Evolutionary conservation across 2,329 filamentous ascomycete genomes (phyloP).

Genomic region (Paracorniculantispora psalliotae): DNA sequence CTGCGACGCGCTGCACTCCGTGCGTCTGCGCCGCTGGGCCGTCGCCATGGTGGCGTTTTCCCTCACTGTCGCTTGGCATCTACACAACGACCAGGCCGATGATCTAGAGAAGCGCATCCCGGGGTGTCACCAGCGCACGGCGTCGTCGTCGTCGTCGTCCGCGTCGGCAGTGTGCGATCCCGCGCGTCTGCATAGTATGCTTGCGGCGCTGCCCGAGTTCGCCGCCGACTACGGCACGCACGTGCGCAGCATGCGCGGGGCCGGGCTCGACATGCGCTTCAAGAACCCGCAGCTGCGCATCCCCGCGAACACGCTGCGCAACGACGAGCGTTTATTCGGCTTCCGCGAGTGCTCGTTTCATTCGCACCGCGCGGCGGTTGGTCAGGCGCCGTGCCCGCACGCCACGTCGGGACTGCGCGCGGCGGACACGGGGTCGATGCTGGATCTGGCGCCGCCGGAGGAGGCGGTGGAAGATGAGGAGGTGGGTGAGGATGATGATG

Average conservation of each 20-base stretch:
- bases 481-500: neutral
- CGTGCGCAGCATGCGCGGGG: constrained; percentile 46
- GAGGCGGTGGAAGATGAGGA: neutral
- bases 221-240: constrained; percentile 47
- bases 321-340: constrained; percentile 54
- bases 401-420: constrained; percentile 13
- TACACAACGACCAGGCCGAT: constrained; percentile 21
- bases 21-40: constrained; percentile 53
- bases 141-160: neutral
- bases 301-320: constrained; percentile 49
- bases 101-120: neutral
- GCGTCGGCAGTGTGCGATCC: constrained; percentile 15
- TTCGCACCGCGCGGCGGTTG: constrained; percentile 50
- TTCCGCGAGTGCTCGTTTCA: constrained; percentile 59
- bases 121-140: neutral
- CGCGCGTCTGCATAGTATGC: constrained; percentile 37
- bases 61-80: constrained; percentile 28
- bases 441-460: constrained; percentile 9
- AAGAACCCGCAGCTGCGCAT: constrained; percentile 59
- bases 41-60: constrained; percentile 58
- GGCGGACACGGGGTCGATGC: neutral
- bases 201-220: constrained; percentile 42
- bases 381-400: constrained; percentile 51
- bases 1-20: constrained; percentile 44
- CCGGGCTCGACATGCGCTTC: constrained; percentile 46